A percentile compares a stretch with the other conserved stretches of the same genome.
Evolutionary conservation across 2,329 filamentous ascomycete species (phyloP).

Genomic region (Hirsutella thompsonii): DNA sequence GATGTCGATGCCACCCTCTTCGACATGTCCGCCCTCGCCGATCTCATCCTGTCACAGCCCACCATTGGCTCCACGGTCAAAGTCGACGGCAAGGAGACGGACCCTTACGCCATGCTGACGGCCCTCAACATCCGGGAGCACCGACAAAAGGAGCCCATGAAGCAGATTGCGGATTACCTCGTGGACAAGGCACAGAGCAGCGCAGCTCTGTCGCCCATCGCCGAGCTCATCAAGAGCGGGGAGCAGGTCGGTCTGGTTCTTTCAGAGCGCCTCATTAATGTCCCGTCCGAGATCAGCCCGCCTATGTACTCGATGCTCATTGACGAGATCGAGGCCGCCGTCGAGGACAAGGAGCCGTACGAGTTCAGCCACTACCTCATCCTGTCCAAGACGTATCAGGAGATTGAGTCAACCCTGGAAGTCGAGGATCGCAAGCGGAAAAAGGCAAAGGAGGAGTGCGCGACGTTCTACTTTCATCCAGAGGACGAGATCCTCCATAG

Average conservation of each 20-base stretch:
- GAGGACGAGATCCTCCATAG: slow-evolving; percentile 85
- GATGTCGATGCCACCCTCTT: slow-evolving; percentile 78
- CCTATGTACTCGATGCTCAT: slow-evolving; percentile 91
- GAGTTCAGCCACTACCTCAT: slow-evolving; percentile 88
- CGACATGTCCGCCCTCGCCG: slow-evolving; percentile 74
- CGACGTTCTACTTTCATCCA: slow-evolving; percentile 83
- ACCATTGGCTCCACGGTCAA: slow-evolving; percentile 91
- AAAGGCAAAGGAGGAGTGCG: slow-evolving; percentile 46
- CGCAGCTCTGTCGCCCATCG: slow-evolving; percentile 41
- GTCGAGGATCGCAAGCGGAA: slow-evolving; percentile 47
- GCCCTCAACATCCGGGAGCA: slow-evolving; percentile 74
- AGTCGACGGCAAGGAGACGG: slow-evolving; percentile 85
- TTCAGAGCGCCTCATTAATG: slow-evolving; percentile 91
- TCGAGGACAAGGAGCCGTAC: slow-evolving; percentile 86
- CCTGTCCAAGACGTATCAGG: slow-evolving; percentile 81
- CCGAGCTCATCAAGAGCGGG: slow-evolving; percentile 37
- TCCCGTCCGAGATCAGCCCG: slow-evolving; percentile 83
- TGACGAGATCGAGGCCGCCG: slow-evolving; percentile 79
- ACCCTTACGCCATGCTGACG: slow-evolving; percentile 86
- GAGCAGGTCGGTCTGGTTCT: slow-evolving; percentile 71
- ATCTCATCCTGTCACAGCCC: slow-evolving; percentile 77
- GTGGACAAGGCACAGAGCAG: slow-evolving; percentile 39
- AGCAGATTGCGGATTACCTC: slow-evolving; percentile 61
- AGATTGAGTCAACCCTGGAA: slow-evolving; percentile 72
- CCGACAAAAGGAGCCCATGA: slow-evolving; percentile 59